phyloP scores from a whole-genome alignment of 179 eudicot species.

The Heliamphora ciliata region DNA sequence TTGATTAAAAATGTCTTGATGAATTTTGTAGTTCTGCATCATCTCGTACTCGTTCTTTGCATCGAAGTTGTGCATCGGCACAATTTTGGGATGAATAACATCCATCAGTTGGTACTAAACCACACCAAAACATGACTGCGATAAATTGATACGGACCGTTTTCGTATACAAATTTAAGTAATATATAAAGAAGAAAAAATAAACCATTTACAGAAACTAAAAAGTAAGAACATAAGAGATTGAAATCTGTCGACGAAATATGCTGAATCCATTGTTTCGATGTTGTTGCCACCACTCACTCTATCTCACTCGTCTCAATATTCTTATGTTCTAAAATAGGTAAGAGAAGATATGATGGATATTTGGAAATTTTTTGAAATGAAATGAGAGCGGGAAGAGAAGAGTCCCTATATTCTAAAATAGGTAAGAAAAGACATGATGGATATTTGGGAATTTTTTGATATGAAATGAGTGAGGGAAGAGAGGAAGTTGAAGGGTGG shows the following conservation, averaged over 20 bases:
- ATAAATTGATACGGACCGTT: background rate
- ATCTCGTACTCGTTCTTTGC: constrained; percentile 88
- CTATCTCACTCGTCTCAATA: background rate
- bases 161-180: background rate
- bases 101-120: constrained; percentile 93
- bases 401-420: too few species aligned
- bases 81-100: constrained; percentile 73
- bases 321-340: background rate
- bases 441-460: too few species aligned
- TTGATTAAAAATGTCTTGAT: constrained; percentile 84
- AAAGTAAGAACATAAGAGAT: background rate
- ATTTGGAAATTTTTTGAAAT: background rate
- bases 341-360: too few species aligned
- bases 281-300: constrained; percentile 51
- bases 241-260: constrained; percentile 70
- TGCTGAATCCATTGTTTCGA: constrained; percentile 85
- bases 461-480: too few species aligned
- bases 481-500: too few species aligned
- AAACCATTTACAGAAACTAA: background rate
- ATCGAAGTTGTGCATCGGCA: constrained; percentile 92
- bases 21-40: constrained; percentile 91
- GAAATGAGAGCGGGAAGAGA: constrained; percentile 2
- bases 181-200: background rate
- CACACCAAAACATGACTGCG: constrained; percentile 75
- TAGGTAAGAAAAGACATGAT: too few species aligned